Base-by-base conservation (phyloP, 2,329 filamentous ascomycete species). In the Paecilomyces fulvus region DNA sequence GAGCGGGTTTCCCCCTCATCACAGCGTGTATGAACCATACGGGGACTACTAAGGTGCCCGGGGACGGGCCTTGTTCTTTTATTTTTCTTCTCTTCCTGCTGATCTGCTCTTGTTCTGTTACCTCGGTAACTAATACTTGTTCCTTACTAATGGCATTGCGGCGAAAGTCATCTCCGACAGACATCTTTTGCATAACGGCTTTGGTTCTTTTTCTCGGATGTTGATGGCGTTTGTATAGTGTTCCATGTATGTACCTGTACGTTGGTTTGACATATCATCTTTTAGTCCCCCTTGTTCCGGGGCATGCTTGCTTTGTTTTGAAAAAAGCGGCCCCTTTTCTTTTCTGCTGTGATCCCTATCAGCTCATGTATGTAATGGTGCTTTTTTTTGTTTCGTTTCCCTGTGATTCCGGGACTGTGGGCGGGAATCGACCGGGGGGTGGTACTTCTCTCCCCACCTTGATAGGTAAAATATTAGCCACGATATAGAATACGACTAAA, bases 1-100 rank as follows among this genome's bases (percentile, higher is more conserved):
- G 55, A 60, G 61, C 37, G 62, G 65, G 53, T 69, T 73, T 61
- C 60, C 62, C 3, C 57, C 67, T 14, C 67, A 67, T 52, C 62
- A 59, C 21, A 61, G 63, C 31, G 59, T 62, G 4, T 70, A 73
- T 51, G 73, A 73, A 30, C 61, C 65, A 1, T 74, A 73, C 58
- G 68, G 68, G 2, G 71, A 75, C 53, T 73, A 73, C 59, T 74
- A 63, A 61, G 51, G 21, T 49, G 33, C 25, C 37, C 52, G 23
- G 28, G 48, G 55, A 54, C 17, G 49, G 31, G 20, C 46, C 52
- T 51, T 54, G 55, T 55, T 28, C 28, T 56, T 14, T 55, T 49
- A 46, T 54, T 11, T 55, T 55, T 51, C 37, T 43, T 49, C 51
- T 51, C 53, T 54, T 55, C 49, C 49, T 49, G 55, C 31, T 50